Evolutionary conservation across 2,329 filamentous ascomycete species (phyloP).

Genomic region (Colletotrichum orchidophilum): DNA sequence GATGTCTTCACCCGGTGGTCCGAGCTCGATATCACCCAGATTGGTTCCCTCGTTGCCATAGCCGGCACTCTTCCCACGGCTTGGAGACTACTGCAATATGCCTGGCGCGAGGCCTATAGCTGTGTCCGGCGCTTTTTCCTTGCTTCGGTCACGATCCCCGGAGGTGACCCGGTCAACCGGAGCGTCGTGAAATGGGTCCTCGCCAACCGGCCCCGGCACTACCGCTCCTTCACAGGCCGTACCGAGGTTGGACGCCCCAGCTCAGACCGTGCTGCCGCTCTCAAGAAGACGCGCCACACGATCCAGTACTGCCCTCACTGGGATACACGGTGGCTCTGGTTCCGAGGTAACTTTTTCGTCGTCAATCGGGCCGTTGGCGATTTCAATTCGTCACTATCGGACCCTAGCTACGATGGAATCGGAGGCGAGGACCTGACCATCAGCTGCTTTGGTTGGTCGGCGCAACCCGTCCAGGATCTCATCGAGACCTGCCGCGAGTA

Average conservation of each 20-base stretch:
- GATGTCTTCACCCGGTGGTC: slow-evolving; percentile 51
- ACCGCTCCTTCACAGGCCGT: slow-evolving; percentile 54
- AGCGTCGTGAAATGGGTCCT: slow-evolving; percentile 57
- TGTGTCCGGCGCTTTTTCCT: slow-evolving; percentile 55
- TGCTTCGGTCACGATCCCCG: slow-evolving; percentile 53
- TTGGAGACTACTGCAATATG: slow-evolving; percentile 47
- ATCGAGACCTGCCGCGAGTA: slow-evolving; percentile 58
- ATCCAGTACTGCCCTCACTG: slow-evolving; percentile 57
- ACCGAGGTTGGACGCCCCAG: slow-evolving; percentile 47
- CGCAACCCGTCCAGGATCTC: slow-evolving; percentile 56
- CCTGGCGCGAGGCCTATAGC: slow-evolving; percentile 49
- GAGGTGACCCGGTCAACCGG: slow-evolving; percentile 54
- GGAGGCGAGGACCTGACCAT: slow-evolving; percentile 57
- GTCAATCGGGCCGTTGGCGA: slow-evolving; percentile 52
- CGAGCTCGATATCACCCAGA: slow-evolving; percentile 55
- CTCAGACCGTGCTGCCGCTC: slow-evolving; percentile 48
- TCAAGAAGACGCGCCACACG: slow-evolving; percentile 52
- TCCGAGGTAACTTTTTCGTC: slow-evolving; percentile 55
- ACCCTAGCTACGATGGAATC: slow-evolving; percentile 55
- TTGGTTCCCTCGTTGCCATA: slow-evolving; percentile 56
- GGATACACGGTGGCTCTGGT: slow-evolving; percentile 59
- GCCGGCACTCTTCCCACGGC: slow-evolving; percentile 51
- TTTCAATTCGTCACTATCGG: slow-evolving; percentile 47
- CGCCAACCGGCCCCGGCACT: slow-evolving; percentile 48
- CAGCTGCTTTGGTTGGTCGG: slow-evolving; percentile 61